A percentile compares a stretch with the other conserved stretches of the same genome.
Evolutionary conservation across 2,329 filamentous ascomycete species (phyloP).

Genomic region (Cladophialophora psammophila): DNA sequence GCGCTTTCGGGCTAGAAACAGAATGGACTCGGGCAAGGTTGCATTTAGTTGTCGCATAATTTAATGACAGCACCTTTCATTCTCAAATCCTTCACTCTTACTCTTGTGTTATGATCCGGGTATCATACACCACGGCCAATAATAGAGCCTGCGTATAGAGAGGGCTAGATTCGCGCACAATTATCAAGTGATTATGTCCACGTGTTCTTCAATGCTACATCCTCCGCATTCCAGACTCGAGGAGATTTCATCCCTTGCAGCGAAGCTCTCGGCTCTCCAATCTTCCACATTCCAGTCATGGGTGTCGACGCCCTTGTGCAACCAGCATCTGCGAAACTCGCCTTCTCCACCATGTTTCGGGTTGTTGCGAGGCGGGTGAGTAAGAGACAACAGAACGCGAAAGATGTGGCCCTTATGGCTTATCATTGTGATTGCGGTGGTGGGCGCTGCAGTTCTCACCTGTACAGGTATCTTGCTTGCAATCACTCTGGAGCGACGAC

Average conservation of each 20-base stretch:
- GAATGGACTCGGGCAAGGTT: too few relatives aligned
- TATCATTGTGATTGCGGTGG: conserved; percentile 35
- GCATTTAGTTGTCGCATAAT: too few relatives aligned
- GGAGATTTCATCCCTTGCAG: conserved; percentile 25
- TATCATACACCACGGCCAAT: too few relatives aligned
- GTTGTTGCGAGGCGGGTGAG: conserved; percentile 4
- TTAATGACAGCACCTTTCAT: too few relatives aligned
- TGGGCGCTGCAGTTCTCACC: conserved; percentile 23
- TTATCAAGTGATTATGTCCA: conserved; percentile 41
- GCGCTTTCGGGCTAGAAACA: too few relatives aligned
- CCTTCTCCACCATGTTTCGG: conserved; percentile 25
- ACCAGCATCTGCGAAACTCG: conserved; percentile 15
- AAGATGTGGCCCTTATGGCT: conserved; percentile 38
- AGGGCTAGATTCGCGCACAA: too few relatives aligned
- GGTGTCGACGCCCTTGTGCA: conserved; percentile 2
- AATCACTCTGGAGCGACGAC: conserved; percentile 32
- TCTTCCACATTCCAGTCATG: conserved; percentile 34
- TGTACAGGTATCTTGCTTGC: conserved; percentile 33
- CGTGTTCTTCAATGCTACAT: conserved; percentile 12
- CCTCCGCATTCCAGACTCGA: conserved; percentile 11
- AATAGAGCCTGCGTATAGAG: too few relatives aligned
- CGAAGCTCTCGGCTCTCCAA: conserved; percentile 21
- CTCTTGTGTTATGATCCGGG: too few relatives aligned
- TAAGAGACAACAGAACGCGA: conserved; percentile 8
- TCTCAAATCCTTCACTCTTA: too few relatives aligned